Conservation (phyloP, 441 rosid species). For the Eruca vesicaria region DNA sequence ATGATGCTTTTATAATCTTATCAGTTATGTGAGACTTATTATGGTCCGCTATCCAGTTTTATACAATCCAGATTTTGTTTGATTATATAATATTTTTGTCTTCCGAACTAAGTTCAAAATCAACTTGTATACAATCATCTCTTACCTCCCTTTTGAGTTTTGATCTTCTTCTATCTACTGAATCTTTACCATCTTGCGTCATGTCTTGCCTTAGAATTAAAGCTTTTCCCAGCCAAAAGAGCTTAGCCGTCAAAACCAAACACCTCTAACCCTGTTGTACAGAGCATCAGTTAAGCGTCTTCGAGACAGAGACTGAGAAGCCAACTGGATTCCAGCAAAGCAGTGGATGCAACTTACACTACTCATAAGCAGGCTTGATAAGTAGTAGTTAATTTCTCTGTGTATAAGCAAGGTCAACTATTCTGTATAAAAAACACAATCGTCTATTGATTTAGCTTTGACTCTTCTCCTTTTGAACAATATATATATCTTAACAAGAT, state of each 20-base stretch:
- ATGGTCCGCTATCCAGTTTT: not conserved
- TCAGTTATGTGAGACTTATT: not conserved
- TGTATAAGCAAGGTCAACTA: slow-evolving; percentile 1
- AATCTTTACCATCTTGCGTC: not conserved
- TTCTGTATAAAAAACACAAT: not conserved
- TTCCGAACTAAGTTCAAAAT: not conserved
- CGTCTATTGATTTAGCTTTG: not conserved
- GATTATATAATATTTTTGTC: not conserved
- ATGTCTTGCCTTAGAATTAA: not conserved
- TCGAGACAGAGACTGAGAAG: slow-evolving; percentile 23
- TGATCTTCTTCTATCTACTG: not conserved
- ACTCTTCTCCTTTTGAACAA: not conserved
- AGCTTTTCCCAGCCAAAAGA: not conserved
- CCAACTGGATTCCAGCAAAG: slow-evolving; percentile 24
- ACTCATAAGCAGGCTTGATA: not conserved
- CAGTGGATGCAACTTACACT: slow-evolving; percentile 44
- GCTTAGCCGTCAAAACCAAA: not conserved
- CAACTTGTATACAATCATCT: not conserved
- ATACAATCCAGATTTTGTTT: not conserved
- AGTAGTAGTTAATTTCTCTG: not conserved
- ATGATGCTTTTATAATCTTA: not conserved
- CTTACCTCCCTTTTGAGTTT: not conserved
- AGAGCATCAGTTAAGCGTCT: not conserved
- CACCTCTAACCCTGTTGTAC: not conserved
- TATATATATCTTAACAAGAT: not conserved